These are phyloP conservation scores for Paramecium caudatum DNA, from an alignment of 73 alveolate species.

Conservation along the genomic window DNA sequence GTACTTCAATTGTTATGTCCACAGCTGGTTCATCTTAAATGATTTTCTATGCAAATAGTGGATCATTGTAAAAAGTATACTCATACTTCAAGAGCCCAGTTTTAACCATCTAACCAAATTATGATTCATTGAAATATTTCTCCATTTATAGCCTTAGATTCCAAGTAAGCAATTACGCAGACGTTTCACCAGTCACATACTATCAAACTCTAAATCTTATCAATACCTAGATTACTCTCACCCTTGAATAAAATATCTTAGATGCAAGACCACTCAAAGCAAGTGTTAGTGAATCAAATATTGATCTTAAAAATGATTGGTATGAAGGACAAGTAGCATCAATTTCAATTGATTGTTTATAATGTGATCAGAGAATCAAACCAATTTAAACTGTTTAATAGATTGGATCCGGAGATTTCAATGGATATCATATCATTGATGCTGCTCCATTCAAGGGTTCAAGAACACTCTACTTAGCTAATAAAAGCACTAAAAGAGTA, in stretches of 20 bases:
- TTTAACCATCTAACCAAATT: slow-evolving; percentile 13
- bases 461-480: slow-evolving; percentile 18
- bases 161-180: slow-evolving; percentile 28
- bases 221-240: neutral
- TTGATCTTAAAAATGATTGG: neutral
- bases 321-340: neutral
- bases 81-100: slow-evolving; percentile 35
- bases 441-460: slow-evolving; percentile 7
- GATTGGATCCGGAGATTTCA: neutral
- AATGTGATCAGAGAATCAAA: slow-evolving; percentile 13
- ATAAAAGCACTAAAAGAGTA: neutral
- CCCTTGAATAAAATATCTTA: neutral
- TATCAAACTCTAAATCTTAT: neutral
- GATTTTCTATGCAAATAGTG: slow-evolving; percentile 50
- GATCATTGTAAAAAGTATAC: neutral
- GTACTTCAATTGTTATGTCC: neutral
- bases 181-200: neutral
- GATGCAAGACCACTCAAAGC: neutral
- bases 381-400: slow-evolving; percentile 12
- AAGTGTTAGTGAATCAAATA: neutral
- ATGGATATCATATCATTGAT: slow-evolving; percentile 1
- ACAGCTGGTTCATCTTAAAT: slow-evolving; percentile 12
- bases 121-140: neutral
- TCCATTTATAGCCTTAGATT: neutral
- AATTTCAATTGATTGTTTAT: neutral